A percentile compares a stretch with the other conserved stretches of the same genome.
Conservation (phyloP, 2,329 filamentous ascomycete genomes). For the Phyllachora maydis region DNA sequence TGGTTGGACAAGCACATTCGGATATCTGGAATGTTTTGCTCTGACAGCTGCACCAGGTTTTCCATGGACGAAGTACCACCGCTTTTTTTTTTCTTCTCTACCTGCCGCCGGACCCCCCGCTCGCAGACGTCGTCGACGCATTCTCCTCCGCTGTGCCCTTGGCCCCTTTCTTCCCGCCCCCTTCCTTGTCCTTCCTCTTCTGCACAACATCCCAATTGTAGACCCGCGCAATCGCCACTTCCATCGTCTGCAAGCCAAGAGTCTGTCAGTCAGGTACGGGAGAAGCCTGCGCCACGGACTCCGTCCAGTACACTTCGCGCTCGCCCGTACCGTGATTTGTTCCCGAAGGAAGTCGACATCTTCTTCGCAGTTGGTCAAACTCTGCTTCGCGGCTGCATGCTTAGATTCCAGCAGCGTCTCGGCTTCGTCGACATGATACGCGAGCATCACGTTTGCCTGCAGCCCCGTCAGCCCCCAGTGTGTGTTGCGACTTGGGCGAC, state of each 20-base stretch:
- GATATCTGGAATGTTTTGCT: no score
- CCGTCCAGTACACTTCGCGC: no score
- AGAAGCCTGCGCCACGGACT: background rate
- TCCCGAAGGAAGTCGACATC: conserved; percentile 89
- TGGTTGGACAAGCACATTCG: no score
- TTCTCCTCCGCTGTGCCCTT: conserved; percentile 17
- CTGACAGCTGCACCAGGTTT: no score
- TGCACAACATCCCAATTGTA: conserved; percentile 99
- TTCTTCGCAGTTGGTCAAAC: conserved; percentile 76
- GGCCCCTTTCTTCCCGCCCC: conserved; percentile 27
- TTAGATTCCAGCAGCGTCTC: conserved; percentile 60
- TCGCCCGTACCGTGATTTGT: conserved; percentile 65
- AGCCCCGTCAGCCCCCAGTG: conserved; percentile 7
- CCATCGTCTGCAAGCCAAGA: conserved; percentile 50
- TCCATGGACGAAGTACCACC: background rate
- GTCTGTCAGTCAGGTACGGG: conserved; percentile 4
- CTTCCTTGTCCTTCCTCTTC: conserved; percentile 73
- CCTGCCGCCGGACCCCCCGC: conserved; percentile 3
- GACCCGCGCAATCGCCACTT: conserved; percentile 89
- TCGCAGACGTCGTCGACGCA: conserved; percentile 10
- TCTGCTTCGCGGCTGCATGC: conserved; percentile 58
- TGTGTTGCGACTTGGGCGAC: no score
- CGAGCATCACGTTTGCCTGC: conserved; percentile 89
- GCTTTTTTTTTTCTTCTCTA: conserved; percentile 1
- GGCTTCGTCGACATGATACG: conserved; percentile 81